Conservation (phyloP, 495 filamentous ascomycete species). For the Xylaria grammica region DNA sequence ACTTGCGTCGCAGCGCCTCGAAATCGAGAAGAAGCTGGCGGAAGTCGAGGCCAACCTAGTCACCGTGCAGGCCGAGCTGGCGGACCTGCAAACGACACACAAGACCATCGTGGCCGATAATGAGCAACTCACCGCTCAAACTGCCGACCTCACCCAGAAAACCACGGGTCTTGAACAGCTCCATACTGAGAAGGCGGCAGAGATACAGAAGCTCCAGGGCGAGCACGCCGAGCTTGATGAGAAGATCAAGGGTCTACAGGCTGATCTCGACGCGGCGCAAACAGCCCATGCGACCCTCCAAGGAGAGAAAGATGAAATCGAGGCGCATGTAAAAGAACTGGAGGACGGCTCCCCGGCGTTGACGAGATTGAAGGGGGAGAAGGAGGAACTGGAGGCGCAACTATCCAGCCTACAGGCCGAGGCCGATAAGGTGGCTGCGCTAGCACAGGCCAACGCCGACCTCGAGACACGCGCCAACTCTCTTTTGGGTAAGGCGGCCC, state of each 20-base stretch:
- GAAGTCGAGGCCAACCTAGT: constrained; percentile 31
- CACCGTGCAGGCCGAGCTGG: constrained; percentile 31
- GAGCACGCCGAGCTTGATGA: constrained; percentile 35
- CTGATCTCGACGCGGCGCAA: constrained; percentile 29
- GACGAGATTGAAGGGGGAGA: constrained; percentile 33
- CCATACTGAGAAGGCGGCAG: constrained; percentile 30
- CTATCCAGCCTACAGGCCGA: constrained; percentile 40
- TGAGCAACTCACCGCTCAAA: constrained; percentile 29
- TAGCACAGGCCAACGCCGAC: constrained; percentile 39
- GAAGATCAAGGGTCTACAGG: constrained; percentile 29
- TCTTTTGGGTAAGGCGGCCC: constrained; percentile 32
- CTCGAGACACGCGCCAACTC: constrained; percentile 32
- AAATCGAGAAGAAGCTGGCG: constrained; percentile 28
- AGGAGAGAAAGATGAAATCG: constrained; percentile 33
- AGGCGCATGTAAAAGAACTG: constrained; percentile 29
- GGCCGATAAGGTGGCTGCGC: constrained; percentile 38
- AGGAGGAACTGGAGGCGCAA: constrained; percentile 40
- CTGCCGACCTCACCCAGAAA: constrained; percentile 30
- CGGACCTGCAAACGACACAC: constrained; percentile 26
- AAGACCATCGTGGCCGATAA: constrained; percentile 32
- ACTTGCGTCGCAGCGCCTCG: constrained; percentile 32
- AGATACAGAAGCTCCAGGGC: constrained; percentile 18
- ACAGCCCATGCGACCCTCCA: constrained; percentile 23
- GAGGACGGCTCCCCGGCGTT: constrained; percentile 24
- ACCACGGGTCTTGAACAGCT: constrained; percentile 35